Evolutionary conservation across 1,284 basidiomycete genomes (phyloP).

Genomic region (Ustilago curta): DNA sequence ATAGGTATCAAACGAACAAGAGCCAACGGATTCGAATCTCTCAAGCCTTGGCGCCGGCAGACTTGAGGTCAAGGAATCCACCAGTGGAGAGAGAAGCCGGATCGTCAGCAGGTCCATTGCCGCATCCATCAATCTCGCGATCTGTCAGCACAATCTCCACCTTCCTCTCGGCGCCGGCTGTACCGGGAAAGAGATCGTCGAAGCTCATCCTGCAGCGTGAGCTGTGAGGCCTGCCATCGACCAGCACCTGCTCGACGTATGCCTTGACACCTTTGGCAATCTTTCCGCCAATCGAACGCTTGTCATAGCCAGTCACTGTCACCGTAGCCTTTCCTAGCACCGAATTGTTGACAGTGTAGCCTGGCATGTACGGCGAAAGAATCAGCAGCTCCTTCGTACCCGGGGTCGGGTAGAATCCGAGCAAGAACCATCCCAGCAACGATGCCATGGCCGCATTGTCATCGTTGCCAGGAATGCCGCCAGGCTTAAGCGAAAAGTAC

Average conservation of each 20-base stretch:
- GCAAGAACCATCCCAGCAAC: slow-evolving; percentile 75
- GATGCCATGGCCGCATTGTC: slow-evolving; percentile 79
- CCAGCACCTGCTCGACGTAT: slow-evolving; percentile 35
- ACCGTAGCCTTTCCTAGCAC: slow-evolving; percentile 52
- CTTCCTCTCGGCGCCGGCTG: slow-evolving; percentile 23
- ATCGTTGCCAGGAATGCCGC: slow-evolving; percentile 71
- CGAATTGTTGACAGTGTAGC: slow-evolving; percentile 56
- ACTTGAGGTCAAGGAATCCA: slow-evolving; percentile 29
- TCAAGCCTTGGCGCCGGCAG: neutral
- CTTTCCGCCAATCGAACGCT: slow-evolving; percentile 20
- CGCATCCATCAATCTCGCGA: slow-evolving; percentile 37
- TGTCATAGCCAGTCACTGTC: slow-evolving; percentile 51
- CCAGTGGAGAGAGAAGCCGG: slow-evolving; percentile 45
- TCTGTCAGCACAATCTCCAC: slow-evolving; percentile 43
- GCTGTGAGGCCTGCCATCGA: slow-evolving; percentile 43
- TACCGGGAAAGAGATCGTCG: slow-evolving; percentile 49
- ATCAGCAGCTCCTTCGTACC: slow-evolving; percentile 58
- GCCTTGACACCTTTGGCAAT: slow-evolving; percentile 40
- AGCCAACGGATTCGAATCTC: too few relatives aligned
- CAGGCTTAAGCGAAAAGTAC: slow-evolving; percentile 53
- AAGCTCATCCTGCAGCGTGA: slow-evolving; percentile 49
- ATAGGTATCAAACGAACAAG: neutral
- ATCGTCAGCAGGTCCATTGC: slow-evolving; percentile 12
- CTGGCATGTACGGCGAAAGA: slow-evolving; percentile 57
- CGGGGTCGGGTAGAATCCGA: slow-evolving; percentile 76